These are phyloP conservation scores for Colletotrichum melonis DNA, from an alignment of 2,329 filamentous ascomycete species.

Conservation along the genomic window DNA sequence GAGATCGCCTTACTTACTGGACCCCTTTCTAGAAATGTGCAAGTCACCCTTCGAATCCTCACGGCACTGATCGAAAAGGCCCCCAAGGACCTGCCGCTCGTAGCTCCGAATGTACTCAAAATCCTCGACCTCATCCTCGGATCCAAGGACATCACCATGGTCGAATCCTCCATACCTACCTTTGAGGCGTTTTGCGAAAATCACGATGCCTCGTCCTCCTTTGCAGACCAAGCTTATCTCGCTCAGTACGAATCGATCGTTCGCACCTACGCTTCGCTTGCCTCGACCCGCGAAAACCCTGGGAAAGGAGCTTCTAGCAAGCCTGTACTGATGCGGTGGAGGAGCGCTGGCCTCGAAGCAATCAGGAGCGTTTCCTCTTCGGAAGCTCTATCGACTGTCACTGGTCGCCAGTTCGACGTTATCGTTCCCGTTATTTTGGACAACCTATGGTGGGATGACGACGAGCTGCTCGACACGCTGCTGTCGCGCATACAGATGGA, in stretches of 20 bases:
- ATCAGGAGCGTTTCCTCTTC: conserved; percentile 85
- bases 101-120: conserved; percentile 85
- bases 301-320: conserved; percentile 70
- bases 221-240: conserved; percentile 87
- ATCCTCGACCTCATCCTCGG: conserved; percentile 86
- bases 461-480: conserved; percentile 76
- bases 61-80: conserved; percentile 93
- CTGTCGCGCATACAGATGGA: conserved; percentile 74
- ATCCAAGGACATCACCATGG: conserved; percentile 90
- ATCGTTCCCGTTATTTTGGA: conserved; percentile 88
- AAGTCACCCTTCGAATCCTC: conserved; percentile 94
- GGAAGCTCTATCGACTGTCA: conserved; percentile 80
- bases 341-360: conserved; percentile 78
- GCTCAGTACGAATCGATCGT: conserved; percentile 87
- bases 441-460: conserved; percentile 83
- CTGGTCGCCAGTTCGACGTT: conserved; percentile 79
- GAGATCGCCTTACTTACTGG: conserved; percentile 3
- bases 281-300: conserved; percentile 69
- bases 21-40: conserved; percentile 75
- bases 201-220: conserved; percentile 86
- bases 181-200: conserved; percentile 91
- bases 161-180: conserved; percentile 87
- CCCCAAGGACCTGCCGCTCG: conserved; percentile 89
- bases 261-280: conserved; percentile 81
- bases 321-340: conserved; percentile 83